Percentiles rank a stretch among this genome's conserved stretches.
phyloP scores from a whole-genome alignment of 805 yeast species.

The Ogataea ramenticola region DNA sequence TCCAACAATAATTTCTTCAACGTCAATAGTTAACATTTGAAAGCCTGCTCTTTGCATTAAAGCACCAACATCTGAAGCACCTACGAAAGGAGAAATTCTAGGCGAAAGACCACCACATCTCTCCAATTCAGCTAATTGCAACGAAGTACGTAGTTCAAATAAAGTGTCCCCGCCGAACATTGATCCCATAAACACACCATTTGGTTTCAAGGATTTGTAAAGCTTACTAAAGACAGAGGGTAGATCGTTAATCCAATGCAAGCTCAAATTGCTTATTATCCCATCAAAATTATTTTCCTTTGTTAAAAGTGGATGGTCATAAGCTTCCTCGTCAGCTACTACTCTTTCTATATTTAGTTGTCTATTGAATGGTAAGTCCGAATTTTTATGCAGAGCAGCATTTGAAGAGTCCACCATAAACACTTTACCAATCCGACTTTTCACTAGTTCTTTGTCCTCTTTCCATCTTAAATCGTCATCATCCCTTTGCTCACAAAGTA shows the following conservation, averaged over 20 bases:
- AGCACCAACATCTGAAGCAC: constrained; percentile 67
- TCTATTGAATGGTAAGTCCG: constrained; percentile 34
- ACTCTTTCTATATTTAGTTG: constrained; percentile 40
- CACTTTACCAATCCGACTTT: constrained; percentile 43
- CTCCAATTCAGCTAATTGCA: constrained; percentile 80
- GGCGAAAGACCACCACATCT: constrained; percentile 76
- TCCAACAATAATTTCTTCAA: constrained; percentile 73
- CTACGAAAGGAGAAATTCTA: constrained; percentile 73
- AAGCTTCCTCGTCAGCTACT: constrained; percentile 63
- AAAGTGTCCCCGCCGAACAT: constrained; percentile 81
- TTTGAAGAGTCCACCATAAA: constrained; percentile 62
- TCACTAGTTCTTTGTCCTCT: constrained; percentile 47
- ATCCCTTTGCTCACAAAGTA: constrained; percentile 29
- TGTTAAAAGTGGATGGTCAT: constrained; percentile 34
- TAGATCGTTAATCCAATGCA: constrained; percentile 87
- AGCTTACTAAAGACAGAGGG: constrained; percentile 55
- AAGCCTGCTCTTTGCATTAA: constrained; percentile 70
- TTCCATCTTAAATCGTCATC: constrained; percentile 33
- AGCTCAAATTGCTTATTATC: constrained; percentile 60
- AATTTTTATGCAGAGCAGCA: constrained; percentile 46
- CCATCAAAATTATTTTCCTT: constrained; percentile 49
- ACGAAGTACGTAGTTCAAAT: constrained; percentile 72
- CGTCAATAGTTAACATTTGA: constrained; percentile 74
- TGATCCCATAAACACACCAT: constrained; percentile 75
- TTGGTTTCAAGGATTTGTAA: constrained; percentile 58